Evolutionary conservation across 169 alveolate species (phyloP), one percentile per base, ranked within the genome.

Genomic region (Fabrea salina): DNA sequence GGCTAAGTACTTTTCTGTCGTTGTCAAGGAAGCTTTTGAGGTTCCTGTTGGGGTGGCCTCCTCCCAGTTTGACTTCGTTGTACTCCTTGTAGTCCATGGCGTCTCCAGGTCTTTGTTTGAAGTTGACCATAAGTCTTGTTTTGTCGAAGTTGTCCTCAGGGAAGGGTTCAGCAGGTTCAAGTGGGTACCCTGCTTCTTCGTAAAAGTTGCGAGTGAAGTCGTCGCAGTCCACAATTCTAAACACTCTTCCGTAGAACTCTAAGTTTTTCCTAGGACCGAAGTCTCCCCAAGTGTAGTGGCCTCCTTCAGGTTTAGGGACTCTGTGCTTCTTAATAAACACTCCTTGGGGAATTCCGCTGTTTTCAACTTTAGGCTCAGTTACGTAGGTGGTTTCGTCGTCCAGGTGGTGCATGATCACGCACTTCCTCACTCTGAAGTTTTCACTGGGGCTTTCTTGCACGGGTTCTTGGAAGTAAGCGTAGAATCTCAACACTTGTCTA

Each of bases 341-440:
- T 16, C 98, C 98, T 75, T 95, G 91, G 27, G 92, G 95, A 5
- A 93, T 91, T 19, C 96, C 96, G 33, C 94, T 81, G 78, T 95
- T 92, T 66, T 88, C 95, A 30, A 88, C 86, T 74, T 91, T 87
- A 1, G 91, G 86, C 83, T 95, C 98, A 75, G 85, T 86, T 8
- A 95, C 89, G 50, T 92, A 94, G 59, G 93, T 77, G 2, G 97
- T 91, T 40, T 94, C 96, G 79, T 95, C 98, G 30, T 91, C 94
- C 25, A 95, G 88, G 82, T 95, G 89, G 83, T 83, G 90, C 58
- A 80, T 88, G 70, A 95, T 74, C 53, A 87, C 79, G 83, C 95
- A 90, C 71, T 86, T 88, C n/a, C 98, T 84, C 41, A 91, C 86
- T 49, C 98, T 71, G 82, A 77, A 92, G 78, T 95, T 95, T 76